phyloP scores from a whole-genome alignment of 768 basidiomycete species.

The Pleurotus ostreatus region DNA sequence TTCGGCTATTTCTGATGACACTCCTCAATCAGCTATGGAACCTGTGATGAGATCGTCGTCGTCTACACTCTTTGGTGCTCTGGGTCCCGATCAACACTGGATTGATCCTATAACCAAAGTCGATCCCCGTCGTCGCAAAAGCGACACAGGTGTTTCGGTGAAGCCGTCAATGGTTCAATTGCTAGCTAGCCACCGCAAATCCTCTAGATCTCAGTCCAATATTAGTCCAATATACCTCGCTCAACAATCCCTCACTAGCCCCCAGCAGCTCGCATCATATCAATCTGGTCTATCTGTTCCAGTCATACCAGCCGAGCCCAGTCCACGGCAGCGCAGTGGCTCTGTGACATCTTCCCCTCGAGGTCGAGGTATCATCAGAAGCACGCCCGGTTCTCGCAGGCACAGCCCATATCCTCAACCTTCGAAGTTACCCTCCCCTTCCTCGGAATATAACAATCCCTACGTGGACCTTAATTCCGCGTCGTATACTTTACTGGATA shows the following conservation, averaged over 20 bases:
- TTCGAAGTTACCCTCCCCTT: neutral
- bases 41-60: slow-evolving; percentile 3
- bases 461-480: neutral
- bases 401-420: slow-evolving; percentile 4
- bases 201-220: too few relatives aligned
- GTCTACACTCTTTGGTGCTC: slow-evolving; percentile 1
- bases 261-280: neutral
- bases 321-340: neutral
- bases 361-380: neutral
- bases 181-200: neutral
- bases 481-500: neutral
- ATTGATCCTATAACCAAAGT: neutral
- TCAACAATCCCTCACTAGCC: too few relatives aligned
- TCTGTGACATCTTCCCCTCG: neutral
- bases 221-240: too few relatives aligned
- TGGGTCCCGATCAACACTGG: neutral
- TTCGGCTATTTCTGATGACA: slow-evolving; percentile 3
- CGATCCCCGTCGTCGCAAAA: slow-evolving; percentile 6
- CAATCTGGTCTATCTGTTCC: neutral
- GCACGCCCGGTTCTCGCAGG: neutral
- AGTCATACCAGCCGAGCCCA: neutral
- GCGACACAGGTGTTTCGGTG: neutral
- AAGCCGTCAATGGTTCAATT: neutral
- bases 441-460: neutral
- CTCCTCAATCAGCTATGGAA: slow-evolving; percentile 1